Evolutionary conservation across 129 eudicot genomes (phyloP), one percentile per base, ranked within the genome.

Genomic region (Saussurea involucrata): DNA sequence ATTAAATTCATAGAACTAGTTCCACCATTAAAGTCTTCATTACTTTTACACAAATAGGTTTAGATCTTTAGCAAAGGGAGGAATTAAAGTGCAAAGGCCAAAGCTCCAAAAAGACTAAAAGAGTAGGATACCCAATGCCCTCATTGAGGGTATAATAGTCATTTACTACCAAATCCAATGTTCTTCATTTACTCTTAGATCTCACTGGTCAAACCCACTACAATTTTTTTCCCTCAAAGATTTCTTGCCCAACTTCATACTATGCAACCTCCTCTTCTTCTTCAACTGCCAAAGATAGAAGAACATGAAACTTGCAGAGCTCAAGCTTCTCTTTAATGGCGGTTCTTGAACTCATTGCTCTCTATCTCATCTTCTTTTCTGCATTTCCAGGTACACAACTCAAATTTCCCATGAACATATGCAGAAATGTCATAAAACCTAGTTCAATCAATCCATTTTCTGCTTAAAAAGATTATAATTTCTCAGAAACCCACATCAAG

Each of bases 291-390:
- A 57, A 63, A 40, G 33, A 24, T 84, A 74, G 83, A 86, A 74
- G 83, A 87, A 82, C 85, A 92, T 89, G 92, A 87, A 78, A 72
- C 87, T 77, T 75, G 80, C 84, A 74, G 63, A 81, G 46, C 80
- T 84, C 82, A 79, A 78, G 70, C 82, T 68, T 81, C 78, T 72
- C 86, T 81, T 80, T 78, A 71, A 93, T 93, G 96, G 92, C 88
- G 72, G 78, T 68, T 76, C 34, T 42, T 82, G 84, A 72, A 24
- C 84, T 82, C 72, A 34, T 72, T 76, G 33, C 80, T 71, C 60
- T 83, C 68, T 65, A 57, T 21, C 25, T 75, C 76, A 53, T 88
- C 71, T 63, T 77, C 78, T 24, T 85, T 34, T 63, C 86, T 69
- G 66, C 80, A 76, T 25, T 76, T 20, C 83, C 85, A 82, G 93